A percentile compares a stretch with the other conserved stretches of the same genome.
Conservation (phyloP, 2,329 filamentous ascomycete species). For the Talaromyces sp. region DNA sequence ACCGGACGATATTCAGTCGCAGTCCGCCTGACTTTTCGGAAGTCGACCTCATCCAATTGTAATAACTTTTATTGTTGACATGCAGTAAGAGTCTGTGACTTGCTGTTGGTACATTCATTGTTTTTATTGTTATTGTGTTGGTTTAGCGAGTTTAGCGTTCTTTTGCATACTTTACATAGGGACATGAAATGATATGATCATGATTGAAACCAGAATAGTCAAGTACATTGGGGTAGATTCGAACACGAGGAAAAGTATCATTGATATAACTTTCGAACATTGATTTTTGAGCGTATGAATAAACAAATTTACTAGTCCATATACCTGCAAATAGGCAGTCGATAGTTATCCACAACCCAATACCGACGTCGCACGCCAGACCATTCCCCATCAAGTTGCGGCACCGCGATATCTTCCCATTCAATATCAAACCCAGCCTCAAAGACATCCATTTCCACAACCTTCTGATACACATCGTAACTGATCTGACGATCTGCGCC, state of each 20-base stretch:
- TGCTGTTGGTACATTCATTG: not conserved
- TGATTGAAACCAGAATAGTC: not conserved
- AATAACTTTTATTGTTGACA: constrained; percentile 5
- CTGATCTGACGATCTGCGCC: constrained; percentile 88
- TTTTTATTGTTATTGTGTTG: not conserved
- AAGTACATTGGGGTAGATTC: not conserved
- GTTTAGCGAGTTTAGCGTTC: not conserved
- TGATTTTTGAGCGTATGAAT: not conserved
- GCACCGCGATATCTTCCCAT: constrained; percentile 73
- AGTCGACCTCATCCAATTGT: constrained; percentile 77
- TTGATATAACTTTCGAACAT: not conserved
- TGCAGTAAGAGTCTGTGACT: not conserved
- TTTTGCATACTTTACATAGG: not conserved
- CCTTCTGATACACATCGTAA: constrained; percentile 92
- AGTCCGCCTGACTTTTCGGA: constrained; percentile 88
- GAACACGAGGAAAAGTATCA: not conserved
- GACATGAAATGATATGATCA: not conserved
- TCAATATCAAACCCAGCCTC: constrained; percentile 87
- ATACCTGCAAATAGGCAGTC: constrained; percentile 35
- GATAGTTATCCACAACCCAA: constrained; percentile 67
- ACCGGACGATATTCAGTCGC: constrained; percentile 73
- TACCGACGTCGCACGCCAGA: constrained; percentile 81
- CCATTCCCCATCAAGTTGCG: constrained; percentile 74
- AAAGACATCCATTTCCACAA: constrained; percentile 82
- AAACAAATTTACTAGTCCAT: constrained; percentile 8